phyloP scores from a whole-genome alignment of 1,284 basidiomycete genomes.

The Paramarasmius palmivorus region DNA sequence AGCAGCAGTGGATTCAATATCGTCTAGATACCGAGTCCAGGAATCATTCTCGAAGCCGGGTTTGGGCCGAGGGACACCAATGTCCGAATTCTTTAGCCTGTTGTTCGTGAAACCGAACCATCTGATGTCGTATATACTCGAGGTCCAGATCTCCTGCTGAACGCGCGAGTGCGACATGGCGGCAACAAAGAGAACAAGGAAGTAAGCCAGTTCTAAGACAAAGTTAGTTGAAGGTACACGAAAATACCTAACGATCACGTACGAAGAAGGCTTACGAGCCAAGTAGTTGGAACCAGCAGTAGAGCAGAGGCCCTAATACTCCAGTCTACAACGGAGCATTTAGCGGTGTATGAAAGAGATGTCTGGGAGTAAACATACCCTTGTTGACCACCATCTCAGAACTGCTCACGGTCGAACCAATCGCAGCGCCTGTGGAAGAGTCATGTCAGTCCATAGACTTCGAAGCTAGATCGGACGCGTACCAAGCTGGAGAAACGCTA shows the following conservation, averaged over 20 bases:
- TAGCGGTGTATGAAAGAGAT: not conserved
- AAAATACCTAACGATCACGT: conserved; percentile 24
- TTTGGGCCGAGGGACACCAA: conserved; percentile 8
- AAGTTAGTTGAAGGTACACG: not conserved
- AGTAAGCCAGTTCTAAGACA: conserved; percentile 52
- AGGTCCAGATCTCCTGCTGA: conserved; percentile 50
- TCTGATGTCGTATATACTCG: conserved; percentile 48
- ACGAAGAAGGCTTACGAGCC: conserved; percentile 56
- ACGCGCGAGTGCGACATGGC: conserved; percentile 41
- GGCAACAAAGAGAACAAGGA: conserved; percentile 48
- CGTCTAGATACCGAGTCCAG: conserved; percentile 29
- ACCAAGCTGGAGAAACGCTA: conserved; percentile 54
- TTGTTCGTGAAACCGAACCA: conserved; percentile 47
- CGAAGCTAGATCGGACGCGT: conserved; percentile 13
- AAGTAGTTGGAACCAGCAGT: conserved; percentile 52
- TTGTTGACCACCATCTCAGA: conserved; percentile 37
- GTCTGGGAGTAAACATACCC: conserved; percentile 30
- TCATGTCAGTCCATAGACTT: conserved; percentile 3
- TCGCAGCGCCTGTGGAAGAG: conserved; percentile 39
- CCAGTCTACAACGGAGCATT: conserved; percentile 33
- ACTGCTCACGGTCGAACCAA: conserved; percentile 44
- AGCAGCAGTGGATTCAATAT: conserved; percentile 28
- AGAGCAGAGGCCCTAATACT: conserved; percentile 54
- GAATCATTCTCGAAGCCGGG: conserved; percentile 21
- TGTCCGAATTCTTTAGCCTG: conserved; percentile 12